Evolutionary conservation across 768 basidiomycete species (phyloP).

Genomic region (Fistulinella prunicolor): DNA sequence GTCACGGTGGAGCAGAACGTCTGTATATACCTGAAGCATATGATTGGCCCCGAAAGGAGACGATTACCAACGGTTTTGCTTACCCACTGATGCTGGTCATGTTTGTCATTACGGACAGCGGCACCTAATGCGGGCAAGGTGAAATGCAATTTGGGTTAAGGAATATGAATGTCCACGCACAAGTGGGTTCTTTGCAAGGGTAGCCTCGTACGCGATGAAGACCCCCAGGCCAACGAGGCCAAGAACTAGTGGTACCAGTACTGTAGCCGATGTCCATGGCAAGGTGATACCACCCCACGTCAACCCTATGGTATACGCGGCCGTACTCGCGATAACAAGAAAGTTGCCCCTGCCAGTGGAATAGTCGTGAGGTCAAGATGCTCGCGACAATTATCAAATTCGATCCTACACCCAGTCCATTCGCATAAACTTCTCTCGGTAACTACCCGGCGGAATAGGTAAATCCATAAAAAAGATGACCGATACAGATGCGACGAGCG

Average conservation of each 20-base stretch:
- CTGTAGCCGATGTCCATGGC: conserved; percentile 39
- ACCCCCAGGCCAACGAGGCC: conserved; percentile 37
- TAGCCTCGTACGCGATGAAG: conserved; percentile 42
- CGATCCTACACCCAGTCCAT: conserved; percentile 43
- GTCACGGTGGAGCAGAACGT: conserved; percentile 22
- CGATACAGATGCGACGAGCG: conserved; percentile 25
- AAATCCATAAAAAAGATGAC: conserved; percentile 34
- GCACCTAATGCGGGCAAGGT: conserved; percentile 1
- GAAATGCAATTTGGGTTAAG: neutral
- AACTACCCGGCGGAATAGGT: conserved; percentile 30
- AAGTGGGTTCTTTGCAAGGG: conserved; percentile 26
- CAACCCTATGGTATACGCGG: conserved; percentile 37
- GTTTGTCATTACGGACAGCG: conserved; percentile 25
- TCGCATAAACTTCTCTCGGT: conserved; percentile 34
- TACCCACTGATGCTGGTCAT: conserved; percentile 29
- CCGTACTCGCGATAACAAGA: conserved; percentile 37
- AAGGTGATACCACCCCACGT: conserved; percentile 48
- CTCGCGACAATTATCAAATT: neutral
- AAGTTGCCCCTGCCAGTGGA: conserved; percentile 37
- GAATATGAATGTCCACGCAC: conserved; percentile 16
- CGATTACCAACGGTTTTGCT: neutral
- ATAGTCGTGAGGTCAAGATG: neutral
- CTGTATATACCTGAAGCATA: conserved; percentile 22
- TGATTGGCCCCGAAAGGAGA: neutral
- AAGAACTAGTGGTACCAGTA: conserved; percentile 43